Evolutionary conservation across 139 green algal genomes (phyloP), one percentile per base, ranked within the genome.

Genomic region (Desmodesmus armatus): DNA sequence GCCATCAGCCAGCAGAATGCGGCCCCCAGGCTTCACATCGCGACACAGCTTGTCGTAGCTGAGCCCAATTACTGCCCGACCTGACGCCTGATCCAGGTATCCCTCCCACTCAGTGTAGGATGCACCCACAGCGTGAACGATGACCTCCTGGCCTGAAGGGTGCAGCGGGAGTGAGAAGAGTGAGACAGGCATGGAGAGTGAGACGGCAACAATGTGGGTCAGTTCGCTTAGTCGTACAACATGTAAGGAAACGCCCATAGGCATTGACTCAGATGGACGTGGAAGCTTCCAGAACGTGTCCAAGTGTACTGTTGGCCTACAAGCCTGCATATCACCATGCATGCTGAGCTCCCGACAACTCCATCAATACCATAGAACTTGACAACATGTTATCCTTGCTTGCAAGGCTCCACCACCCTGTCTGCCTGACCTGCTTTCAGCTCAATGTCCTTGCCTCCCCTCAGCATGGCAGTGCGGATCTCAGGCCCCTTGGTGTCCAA

Each of bases 401-500:
- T n/a, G n/a, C n/a, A n/a, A n/a, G n/a, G n/a, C n/a, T n/a, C n/a
- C n/a, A n/a, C n/a, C n/a, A n/a, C n/a, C n/a, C 53, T 21, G 37
- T 5, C 65, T 21, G 65, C 2, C 66, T 49, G 29, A 83, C 76
- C 76, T 79, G 81, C 75, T 67, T 85, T 85, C 17, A 85, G 76
- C 27, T 92, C 85, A 19, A 96, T 87, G 19, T 74, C 41, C 74
- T 90, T 80, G 27, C 63, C 75, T n/a, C 85, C 84, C 41, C 71
- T 81, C 25, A 94, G 81, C 90, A 95, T 94, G 51, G 90, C 91
- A 29, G 88, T 94, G 29, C 92, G 88, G 51, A 95, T 91, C 87
- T 95, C 92, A 19, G 92, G 92, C 13, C 91, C 91, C 81, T 94
- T 94, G 65, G 91, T 94, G 70, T 94, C 91, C 76, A 95, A 87